Percentiles rank a stretch among this genome's conserved stretches.
These are phyloP conservation scores for Cotoneaster glaucophyllus DNA, from an alignment of 306 rosid species.

Conservation along the genomic window DNA sequence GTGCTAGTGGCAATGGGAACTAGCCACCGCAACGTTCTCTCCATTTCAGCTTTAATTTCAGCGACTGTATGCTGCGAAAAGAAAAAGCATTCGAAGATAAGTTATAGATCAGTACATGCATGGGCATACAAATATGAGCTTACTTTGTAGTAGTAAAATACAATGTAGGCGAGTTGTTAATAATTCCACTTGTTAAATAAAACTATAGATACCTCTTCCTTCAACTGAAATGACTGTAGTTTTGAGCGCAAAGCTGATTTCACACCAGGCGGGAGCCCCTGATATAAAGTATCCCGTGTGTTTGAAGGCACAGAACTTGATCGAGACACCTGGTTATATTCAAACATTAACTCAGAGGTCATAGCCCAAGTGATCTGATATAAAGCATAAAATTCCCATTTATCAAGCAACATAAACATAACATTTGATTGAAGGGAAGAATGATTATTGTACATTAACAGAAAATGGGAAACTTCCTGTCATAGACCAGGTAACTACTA, in stretches of 20 bases:
- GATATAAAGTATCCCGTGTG: constrained; percentile 92
- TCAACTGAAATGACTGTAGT: constrained; percentile 67
- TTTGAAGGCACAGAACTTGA: constrained; percentile 97
- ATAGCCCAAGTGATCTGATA: not conserved
- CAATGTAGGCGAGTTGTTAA: not conserved
- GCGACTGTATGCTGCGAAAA: constrained; percentile 72
- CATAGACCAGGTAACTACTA: not conserved
- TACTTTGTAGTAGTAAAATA: not conserved
- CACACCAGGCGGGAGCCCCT: constrained; percentile 86
- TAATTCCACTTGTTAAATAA: not conserved
- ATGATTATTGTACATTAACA: not conserved
- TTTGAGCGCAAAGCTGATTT: constrained; percentile 82
- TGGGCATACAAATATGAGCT: not conserved
- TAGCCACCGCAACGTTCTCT: constrained; percentile 92
- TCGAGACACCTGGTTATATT: constrained; percentile 73
- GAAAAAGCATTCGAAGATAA: not conserved
- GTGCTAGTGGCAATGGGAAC: constrained; percentile 90
- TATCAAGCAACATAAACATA: not conserved
- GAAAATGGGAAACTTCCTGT: not conserved
- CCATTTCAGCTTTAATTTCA: constrained; percentile 96
- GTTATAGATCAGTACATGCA: not conserved
- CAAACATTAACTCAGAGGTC: constrained; percentile 2
- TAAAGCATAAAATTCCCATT: not conserved
- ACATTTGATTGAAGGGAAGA: not conserved
- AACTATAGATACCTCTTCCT: constrained; percentile 72